Conservation (phyloP, 345 rosid genomes). For the Eutrema yunnanense region DNA sequence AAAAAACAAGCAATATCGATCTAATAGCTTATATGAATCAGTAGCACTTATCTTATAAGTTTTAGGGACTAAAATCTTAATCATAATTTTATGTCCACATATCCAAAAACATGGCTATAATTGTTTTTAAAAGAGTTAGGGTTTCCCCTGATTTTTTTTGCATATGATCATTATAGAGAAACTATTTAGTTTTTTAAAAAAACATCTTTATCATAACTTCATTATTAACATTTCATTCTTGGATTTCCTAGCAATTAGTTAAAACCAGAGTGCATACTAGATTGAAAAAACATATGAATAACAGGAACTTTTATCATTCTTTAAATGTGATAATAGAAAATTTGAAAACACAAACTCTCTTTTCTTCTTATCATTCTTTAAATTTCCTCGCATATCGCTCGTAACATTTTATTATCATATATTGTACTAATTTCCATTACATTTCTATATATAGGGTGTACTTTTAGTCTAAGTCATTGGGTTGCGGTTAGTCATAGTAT, state of each 20-base stretch:
- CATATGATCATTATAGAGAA: background rate
- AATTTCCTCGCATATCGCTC: background rate
- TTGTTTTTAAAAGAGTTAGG: background rate
- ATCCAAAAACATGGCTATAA: background rate
- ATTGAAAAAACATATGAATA: background rate
- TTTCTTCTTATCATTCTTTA: background rate
- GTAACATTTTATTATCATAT: background rate
- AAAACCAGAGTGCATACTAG: background rate
- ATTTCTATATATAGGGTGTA: too few relatives aligned
- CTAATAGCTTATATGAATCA: background rate
- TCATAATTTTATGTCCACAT: background rate
- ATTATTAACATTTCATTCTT: background rate
- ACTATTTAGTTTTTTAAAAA: background rate
- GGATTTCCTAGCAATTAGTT: background rate
- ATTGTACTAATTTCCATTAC: background rate
- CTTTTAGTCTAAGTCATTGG: background rate
- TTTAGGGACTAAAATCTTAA: background rate
- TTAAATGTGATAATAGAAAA: background rate
- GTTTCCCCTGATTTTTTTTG: background rate
- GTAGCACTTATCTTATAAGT: too few relatives aligned
- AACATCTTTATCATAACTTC: background rate
- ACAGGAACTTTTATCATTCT: background rate
- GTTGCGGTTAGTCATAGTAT: background rate
- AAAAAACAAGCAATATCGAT: background rate
- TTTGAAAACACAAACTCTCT: background rate